Conservation (phyloP, 805 yeast genomes). For the Lachancea lanzarotensis region DNA sequence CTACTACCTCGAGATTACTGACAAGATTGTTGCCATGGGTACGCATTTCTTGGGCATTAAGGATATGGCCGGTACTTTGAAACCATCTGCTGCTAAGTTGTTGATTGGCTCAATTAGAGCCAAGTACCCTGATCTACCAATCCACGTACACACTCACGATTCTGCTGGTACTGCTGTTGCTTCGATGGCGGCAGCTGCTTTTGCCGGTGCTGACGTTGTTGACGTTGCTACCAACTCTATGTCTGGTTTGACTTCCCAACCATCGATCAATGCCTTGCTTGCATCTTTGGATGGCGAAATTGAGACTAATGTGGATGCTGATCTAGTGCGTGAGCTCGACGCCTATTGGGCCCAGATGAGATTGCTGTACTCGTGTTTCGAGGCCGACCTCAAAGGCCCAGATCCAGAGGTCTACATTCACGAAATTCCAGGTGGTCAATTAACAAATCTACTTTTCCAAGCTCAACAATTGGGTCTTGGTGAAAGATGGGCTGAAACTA, state of each 20-base stretch:
- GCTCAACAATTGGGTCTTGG: conserved; percentile 99
- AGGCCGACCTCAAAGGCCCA: conserved; percentile 98
- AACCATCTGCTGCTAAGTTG: conserved; percentile 85
- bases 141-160: conserved; percentile 98
- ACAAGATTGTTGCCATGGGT: conserved; percentile 83
- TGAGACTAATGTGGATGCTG: conserved; percentile 62
- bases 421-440: conserved; percentile 99
- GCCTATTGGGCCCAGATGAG: conserved; percentile 99
- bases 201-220: conserved; percentile 96
- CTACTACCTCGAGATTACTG: conserved; percentile 78
- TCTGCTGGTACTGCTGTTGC: conserved; percentile 99
- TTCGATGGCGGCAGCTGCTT: conserved; percentile 88
- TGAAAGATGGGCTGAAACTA: conserved; percentile 92
- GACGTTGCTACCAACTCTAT: conserved; percentile 96
- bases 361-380: conserved; percentile 91
- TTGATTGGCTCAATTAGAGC: conserved; percentile 77
- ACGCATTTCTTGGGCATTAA: conserved; percentile 96
- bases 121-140: conserved; percentile 87
- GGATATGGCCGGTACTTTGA: conserved; percentile 99
- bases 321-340: conserved; percentile 75
- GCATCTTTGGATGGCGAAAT: conserved; percentile 87
- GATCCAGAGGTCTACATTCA: conserved; percentile 98
- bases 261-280: conserved; percentile 85
- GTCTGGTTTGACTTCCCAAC: conserved; percentile 99
- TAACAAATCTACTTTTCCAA: conserved; percentile 96